Base-by-base conservation (phyloP, 2,329 filamentous ascomycete species). In the Aspergillus sp. region DNA sequence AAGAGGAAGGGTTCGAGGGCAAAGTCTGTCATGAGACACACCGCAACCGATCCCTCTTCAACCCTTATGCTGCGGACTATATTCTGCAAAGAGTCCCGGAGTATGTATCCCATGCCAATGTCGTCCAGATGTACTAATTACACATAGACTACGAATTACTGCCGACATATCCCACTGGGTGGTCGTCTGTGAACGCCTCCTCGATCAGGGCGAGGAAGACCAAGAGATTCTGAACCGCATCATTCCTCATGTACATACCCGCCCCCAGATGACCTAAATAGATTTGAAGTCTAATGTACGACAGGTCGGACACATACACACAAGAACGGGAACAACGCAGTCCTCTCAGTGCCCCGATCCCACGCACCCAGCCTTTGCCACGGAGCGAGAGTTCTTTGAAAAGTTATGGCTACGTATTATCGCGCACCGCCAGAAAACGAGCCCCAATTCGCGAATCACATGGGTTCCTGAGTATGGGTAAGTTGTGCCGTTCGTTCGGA, bases 311-410 rank as follows among this genome's bases (percentile, higher is more conserved):
- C 69, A 72, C 41, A 69, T 71, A 19, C 70, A 72, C 47, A 58
- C 69, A 1, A 60, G 70, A 21, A 71, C 70, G 16, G 67, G 70
- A 14, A 72, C 69, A 9, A 71, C 69, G 2, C 69, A 72, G 25
- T 64, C 69, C 0, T 71, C 70, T 0, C 70, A 73, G 43, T 71
- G 69, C 21, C 67, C 69, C 1, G 68, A 73, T 3, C 70, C 70
- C 2, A 59, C 63, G 1, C 61, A 70, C 29, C 61, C 63, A 0
- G 51, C 58, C 17, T 72, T 69, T 25, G 52, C 56, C 4, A 46
- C 60, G 1, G 69, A 72, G 46, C 55, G 64, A 31, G 48, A 54
- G 1, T 71, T 68, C 48, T 71, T 72, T 31, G 69, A 72, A 19
- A 62, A 58, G 4, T 42, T 60, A 5, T 64, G 61, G 62, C 48